Base-by-base conservation (phyloP, 352 stramenopile species). In the Globisporangium irregulare region DNA sequence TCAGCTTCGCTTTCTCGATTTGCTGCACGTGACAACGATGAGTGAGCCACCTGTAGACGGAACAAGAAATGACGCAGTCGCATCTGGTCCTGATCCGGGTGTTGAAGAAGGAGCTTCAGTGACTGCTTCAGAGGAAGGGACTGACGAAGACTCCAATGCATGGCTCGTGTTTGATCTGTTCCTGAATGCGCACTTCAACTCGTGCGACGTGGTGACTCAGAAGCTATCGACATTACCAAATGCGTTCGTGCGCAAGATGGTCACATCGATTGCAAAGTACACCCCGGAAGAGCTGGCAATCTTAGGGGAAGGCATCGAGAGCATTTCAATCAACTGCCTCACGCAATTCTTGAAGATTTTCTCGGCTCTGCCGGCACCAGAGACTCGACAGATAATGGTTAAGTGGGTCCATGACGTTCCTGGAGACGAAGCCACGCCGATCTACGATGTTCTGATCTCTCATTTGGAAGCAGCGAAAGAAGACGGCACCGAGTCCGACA, bases 141-240 rank as follows among this genome's bases (percentile, higher is more conserved):
- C 6, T 8, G 18, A n/a, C 4, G 51, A 57, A 12, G 48, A 48
- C 38, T 20, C 20, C 4, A 1, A 34, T 1, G 34, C 48, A 3
- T 70, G 57, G 57, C 34, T 78, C 36, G 64, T 90, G 1, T 76
- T 90, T 24, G 75, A 79, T n/a, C 69, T 92, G 9, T 75, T 92
- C 36, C 64, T 90, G 1, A 71, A 80, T 22, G 71, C 72, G 12
- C 66, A 68, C n/a, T 65, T 88, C 24, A 69, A 59, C 14, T 75
- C 67, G 8, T 66, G 78, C 8, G 78, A 86, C 27, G 54, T 70
- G 0, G 78, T 86, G 9, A 76, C 90, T 43, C 75, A 77, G 9
- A 90, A 88, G 20, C 36, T 92, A 20, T 73, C 65, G 12, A 68
- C 54, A 14, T 65, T 90, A 22, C 59, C 74, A 0, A 67, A 18